Evolutionary conservation across 2,329 filamentous ascomycete genomes (phyloP), one percentile per base, ranked within the genome.

Genomic region (Chalaropsis thielavioides): DNA sequence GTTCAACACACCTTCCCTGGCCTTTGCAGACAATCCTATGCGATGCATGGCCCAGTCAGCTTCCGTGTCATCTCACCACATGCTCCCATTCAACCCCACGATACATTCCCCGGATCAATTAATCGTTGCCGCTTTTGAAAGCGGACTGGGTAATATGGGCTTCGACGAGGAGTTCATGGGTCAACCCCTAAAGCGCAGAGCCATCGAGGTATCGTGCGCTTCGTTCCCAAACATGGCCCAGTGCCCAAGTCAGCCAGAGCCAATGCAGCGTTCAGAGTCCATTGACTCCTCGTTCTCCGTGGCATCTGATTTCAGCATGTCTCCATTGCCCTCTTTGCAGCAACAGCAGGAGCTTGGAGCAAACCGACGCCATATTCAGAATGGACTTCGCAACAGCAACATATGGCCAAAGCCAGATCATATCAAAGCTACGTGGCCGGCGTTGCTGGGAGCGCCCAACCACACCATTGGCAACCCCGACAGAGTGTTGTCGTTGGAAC

Each of bases 341-440:
- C 40, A 19, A 22, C 40, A 38, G 27, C 8, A 58, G 1, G 54
- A 38, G 17, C 22, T 27, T 13, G 40, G 13, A 17, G 41, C 31
- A 41, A 61, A 49, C 54, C 22, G 24, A 44, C 76, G 77, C 22
- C 78, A 81, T 61, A 75, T 78, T 19, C 72, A 76, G 51, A 78
- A 78, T 31, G 76, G 75, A 62, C 71, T 70, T 46, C 72, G 71
- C 6, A 74, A 73, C 17, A 62, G 27, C 41, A 69, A 71, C 2
- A 72, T 83, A 13, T 75, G 76, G 27, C 80, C 81, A 0, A 82
- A 80, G 69, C 78, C 77, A 0, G 69, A 27, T 11, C 27, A 54
- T 31, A 46, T 22, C 31, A 64, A 64, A 27, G 54, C 15, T 35
- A 38, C 8, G 10, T 64, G 43, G 65, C 62, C 15, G 8, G 19